A percentile compares a stretch with the other conserved stretches of the same genome.
These are phyloP conservation scores for Fremontodendron californicum DNA, from an alignment of 345 rosid species.

Conservation along the genomic window DNA sequence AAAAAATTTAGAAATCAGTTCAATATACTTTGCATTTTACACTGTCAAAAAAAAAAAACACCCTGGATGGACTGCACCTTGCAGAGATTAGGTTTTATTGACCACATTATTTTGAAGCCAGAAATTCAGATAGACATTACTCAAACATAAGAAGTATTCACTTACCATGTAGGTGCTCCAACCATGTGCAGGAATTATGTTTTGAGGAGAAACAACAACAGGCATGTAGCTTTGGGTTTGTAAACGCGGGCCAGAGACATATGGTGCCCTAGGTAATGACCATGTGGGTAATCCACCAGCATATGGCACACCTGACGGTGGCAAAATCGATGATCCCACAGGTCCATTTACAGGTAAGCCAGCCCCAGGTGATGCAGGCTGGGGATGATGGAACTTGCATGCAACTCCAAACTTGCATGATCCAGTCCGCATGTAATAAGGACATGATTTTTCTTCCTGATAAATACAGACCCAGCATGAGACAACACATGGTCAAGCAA, in stretches of 20 bases:
- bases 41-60: neutral
- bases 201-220: slow-evolving; percentile 42
- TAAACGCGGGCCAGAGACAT: slow-evolving; percentile 40
- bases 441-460: slow-evolving; percentile 79
- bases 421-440: slow-evolving; percentile 75
- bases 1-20: neutral
- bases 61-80: neutral
- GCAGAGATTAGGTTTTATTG: neutral
- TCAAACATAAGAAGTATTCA: slow-evolving; percentile 4
- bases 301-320: slow-evolving; percentile 54
- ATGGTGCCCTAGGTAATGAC: slow-evolving; percentile 53
- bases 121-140: slow-evolving; percentile 5
- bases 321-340: slow-evolving; percentile 35
- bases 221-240: slow-evolving; percentile 59
- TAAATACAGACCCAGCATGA: neutral
- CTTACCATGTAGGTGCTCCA: slow-evolving; percentile 74
- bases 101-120: neutral
- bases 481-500: neutral
- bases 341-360: slow-evolving; percentile 26
- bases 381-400: slow-evolving; percentile 1
- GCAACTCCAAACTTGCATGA: slow-evolving; percentile 38
- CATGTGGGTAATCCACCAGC: slow-evolving; percentile 33
- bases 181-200: slow-evolving; percentile 49
- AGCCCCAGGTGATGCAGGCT: neutral
- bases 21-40: neutral